Evolutionary conservation across 2,329 filamentous ascomycete genomes (phyloP).

Genomic region (Paecilomyces sp.): DNA sequence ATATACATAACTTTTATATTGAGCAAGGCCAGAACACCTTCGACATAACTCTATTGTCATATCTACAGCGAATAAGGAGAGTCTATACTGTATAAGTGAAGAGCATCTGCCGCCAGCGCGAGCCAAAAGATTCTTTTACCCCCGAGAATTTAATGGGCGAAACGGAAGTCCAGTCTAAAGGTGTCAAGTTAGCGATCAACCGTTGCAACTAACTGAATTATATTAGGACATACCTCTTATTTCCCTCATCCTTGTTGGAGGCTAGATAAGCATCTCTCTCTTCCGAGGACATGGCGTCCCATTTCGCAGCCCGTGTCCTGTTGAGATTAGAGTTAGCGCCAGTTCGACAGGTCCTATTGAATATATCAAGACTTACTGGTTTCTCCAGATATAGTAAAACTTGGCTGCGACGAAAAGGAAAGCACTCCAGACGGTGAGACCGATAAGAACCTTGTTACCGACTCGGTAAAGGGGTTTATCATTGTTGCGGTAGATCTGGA

Average conservation of each 20-base stretch:
- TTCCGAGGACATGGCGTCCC: conserved; percentile 34
- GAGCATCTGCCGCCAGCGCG: background rate
- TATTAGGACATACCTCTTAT: conserved; percentile 32
- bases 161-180: conserved; percentile 30
- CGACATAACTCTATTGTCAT: background rate
- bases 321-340: conserved; percentile 2
- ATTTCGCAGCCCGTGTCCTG: conserved; percentile 27
- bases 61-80: background rate
- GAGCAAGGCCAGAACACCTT: background rate
- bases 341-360: background rate
- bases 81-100: background rate
- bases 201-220: background rate
- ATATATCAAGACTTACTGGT: conserved; percentile 23
- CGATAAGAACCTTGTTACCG: conserved; percentile 53
- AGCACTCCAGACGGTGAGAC: conserved; percentile 43
- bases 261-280: conserved; percentile 30
- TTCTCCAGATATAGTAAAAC: conserved; percentile 33
- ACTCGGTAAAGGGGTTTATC: conserved; percentile 52
- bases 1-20: background rate
- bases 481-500: conserved; percentile 48
- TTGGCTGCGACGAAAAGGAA: conserved; percentile 42
- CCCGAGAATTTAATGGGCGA: conserved; percentile 19
- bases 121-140: background rate
- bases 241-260: conserved; percentile 32
- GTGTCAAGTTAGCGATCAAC: background rate